Evolutionary conservation across 306 rosid genomes (phyloP).

Genomic region (Datisca glomerata): DNA sequence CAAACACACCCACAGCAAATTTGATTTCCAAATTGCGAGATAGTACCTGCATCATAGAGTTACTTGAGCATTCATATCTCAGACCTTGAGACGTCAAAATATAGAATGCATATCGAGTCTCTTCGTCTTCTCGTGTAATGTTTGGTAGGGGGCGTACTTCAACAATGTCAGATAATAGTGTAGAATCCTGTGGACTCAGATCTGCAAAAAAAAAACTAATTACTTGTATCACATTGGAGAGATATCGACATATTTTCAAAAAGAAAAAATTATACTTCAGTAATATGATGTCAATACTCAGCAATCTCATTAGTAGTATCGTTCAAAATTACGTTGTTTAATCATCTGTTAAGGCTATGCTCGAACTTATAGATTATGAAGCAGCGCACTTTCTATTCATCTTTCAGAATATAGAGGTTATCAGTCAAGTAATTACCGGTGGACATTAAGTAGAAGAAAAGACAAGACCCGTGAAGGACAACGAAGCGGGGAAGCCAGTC

Average conservation of each 20-base stretch:
- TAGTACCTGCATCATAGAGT: slow-evolving; percentile 64
- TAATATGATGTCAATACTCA: too few relatives aligned
- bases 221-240: too few relatives aligned
- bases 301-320: too few relatives aligned
- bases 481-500: slow-evolving; percentile 92
- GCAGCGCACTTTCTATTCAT: too few relatives aligned
- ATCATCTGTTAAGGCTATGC: too few relatives aligned
- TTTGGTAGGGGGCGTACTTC: slow-evolving; percentile 59
- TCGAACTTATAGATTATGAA: too few relatives aligned
- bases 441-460: slow-evolving; percentile 53
- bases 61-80: slow-evolving; percentile 72
- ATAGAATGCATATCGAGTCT: slow-evolving; percentile 44
- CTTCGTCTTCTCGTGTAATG: slow-evolving; percentile 52
- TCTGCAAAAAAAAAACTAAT: too few relatives aligned
- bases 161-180: slow-evolving; percentile 55
- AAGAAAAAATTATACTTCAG: too few relatives aligned
- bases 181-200: slow-evolving; percentile 50
- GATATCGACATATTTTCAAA: too few relatives aligned
- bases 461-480: slow-evolving; percentile 66
- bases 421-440: slow-evolving; percentile 68
- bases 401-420: too few relatives aligned
- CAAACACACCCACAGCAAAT: not conserved
- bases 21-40: not conserved
- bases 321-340: too few relatives aligned
- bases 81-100: slow-evolving; percentile 64